phyloP scores from a whole-genome alignment of 768 basidiomycete genomes.

The Collybia nuda region DNA sequence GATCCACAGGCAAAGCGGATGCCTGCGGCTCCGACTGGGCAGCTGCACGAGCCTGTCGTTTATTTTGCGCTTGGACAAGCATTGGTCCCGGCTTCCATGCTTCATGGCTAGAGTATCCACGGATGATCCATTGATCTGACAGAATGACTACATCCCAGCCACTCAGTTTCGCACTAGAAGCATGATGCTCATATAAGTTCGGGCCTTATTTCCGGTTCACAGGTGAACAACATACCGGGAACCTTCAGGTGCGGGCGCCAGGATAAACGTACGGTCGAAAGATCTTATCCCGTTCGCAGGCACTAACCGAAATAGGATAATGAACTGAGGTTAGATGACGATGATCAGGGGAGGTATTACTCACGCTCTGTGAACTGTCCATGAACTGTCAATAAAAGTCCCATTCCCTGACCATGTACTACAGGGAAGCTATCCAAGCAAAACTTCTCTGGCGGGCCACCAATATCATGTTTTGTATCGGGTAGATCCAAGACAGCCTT shows the following conservation, averaged over 20 bases:
- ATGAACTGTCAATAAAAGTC: constrained; percentile 75
- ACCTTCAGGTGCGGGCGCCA: constrained; percentile 77
- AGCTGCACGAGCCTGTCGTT: constrained; percentile 22
- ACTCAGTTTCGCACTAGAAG: constrained; percentile 63
- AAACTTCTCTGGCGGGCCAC: constrained; percentile 78
- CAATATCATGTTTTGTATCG: constrained; percentile 79
- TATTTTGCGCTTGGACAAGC: constrained; percentile 57
- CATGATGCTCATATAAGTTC: neutral
- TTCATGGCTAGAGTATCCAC: constrained; percentile 79
- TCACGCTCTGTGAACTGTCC: constrained; percentile 90
- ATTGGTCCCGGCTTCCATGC: constrained; percentile 80
- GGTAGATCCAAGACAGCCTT: constrained; percentile 67
- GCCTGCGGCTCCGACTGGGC: constrained; percentile 25
- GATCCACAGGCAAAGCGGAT: constrained; percentile 34
- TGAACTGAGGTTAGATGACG: constrained; percentile 3
- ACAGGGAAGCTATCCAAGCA: constrained; percentile 85
- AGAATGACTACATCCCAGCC: constrained; percentile 92
- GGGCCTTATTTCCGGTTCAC: constrained; percentile 7
- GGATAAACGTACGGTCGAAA: constrained; percentile 90
- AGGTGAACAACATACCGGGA: constrained; percentile 65
- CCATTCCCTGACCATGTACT: constrained; percentile 55
- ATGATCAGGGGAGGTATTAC: constrained; percentile 21
- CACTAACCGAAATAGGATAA: constrained; percentile 20
- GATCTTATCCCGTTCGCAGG: constrained; percentile 74
- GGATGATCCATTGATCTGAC: constrained; percentile 84